Evolutionary conservation across 2,329 filamentous ascomycete genomes (phyloP).

Genomic region (Colletotrichum aenigma): DNA sequence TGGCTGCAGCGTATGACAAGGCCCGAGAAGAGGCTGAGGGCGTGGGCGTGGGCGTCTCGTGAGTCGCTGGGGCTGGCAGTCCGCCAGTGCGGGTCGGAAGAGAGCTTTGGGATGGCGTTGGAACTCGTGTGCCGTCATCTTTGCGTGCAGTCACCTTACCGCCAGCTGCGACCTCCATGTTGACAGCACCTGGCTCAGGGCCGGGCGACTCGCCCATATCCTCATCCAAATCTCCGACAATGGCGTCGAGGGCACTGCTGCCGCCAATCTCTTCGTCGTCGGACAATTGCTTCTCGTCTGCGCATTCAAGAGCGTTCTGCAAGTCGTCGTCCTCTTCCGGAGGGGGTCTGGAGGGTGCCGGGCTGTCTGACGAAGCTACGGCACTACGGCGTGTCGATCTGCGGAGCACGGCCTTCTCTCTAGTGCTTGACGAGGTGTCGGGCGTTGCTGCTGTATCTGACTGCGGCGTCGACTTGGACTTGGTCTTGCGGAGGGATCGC

Average conservation of each 20-base stretch:
- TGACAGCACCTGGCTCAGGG: slow-evolving; percentile 87
- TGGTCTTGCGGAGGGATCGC: slow-evolving; percentile 48
- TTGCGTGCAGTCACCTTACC: slow-evolving; percentile 91
- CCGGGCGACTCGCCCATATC: slow-evolving; percentile 75
- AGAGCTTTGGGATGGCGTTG: slow-evolving; percentile 73
- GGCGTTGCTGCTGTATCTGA: slow-evolving; percentile 45
- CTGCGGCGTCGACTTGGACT: slow-evolving; percentile 48
- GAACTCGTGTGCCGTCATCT: slow-evolving; percentile 86
- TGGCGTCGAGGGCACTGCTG: slow-evolving; percentile 74
- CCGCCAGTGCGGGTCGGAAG: slow-evolving; percentile 44
- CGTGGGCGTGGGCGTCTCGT: slow-evolving; percentile 51
- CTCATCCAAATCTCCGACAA: slow-evolving; percentile 90
- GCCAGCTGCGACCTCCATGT: slow-evolving; percentile 84
- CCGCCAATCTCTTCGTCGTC: slow-evolving; percentile 73
- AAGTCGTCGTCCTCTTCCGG: slow-evolving; percentile 64
- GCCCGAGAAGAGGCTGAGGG: slow-evolving; percentile 64
- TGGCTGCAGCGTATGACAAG: slow-evolving; percentile 83
- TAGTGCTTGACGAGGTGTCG: slow-evolving; percentile 50
- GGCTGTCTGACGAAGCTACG: slow-evolving; percentile 51
- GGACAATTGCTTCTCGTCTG: slow-evolving; percentile 85
- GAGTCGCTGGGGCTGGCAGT: slow-evolving; percentile 41
- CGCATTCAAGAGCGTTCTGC: slow-evolving; percentile 83
- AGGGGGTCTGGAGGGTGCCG: slow-evolving; percentile 54
- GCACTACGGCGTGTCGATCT: slow-evolving; percentile 68
- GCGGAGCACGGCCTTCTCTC: slow-evolving; percentile 63